Conservation (phyloP, 345 rosid genomes). For the Pistacia vera region DNA sequence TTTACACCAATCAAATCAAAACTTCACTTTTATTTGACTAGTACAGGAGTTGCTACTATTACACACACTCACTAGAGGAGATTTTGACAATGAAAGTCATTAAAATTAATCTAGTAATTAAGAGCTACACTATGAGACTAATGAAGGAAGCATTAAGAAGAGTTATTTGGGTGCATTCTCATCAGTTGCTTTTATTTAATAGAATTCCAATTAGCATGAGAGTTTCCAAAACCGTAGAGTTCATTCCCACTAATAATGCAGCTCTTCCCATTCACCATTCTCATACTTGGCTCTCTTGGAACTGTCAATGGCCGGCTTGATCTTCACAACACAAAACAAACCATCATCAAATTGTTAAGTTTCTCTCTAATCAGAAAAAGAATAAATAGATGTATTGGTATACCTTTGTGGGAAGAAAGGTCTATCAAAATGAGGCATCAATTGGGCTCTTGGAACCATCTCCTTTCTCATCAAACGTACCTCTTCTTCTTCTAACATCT, state of each 20-base stretch:
- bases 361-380: no score
- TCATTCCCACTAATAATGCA: conserved; percentile 37
- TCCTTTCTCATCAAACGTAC: conserved; percentile 67
- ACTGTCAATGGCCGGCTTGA: conserved; percentile 72
- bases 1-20: no score
- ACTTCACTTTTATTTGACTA: no score
- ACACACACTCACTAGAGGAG: no score
- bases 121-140: no score
- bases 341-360: no score
- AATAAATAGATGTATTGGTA: no score
- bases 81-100: no score
- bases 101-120: no score
- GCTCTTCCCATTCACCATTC: conserved; percentile 49
- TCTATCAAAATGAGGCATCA: conserved; percentile 81
- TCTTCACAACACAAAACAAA: conserved; percentile 33
- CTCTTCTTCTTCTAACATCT: conserved; percentile 87
- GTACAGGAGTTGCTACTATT: no score
- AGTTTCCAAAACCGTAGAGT: conserved; percentile 42
- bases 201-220: conserved; percentile 41
- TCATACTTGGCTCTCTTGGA: conserved; percentile 75
- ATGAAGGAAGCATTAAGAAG: neutral
- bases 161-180: neutral
- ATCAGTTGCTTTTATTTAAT: conserved; percentile 6
- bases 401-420: conserved; percentile 86
- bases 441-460: conserved; percentile 85